phyloP scores from a whole-genome alignment of 164 flowering plant genomes.

The Tetracentron sinense region DNA sequence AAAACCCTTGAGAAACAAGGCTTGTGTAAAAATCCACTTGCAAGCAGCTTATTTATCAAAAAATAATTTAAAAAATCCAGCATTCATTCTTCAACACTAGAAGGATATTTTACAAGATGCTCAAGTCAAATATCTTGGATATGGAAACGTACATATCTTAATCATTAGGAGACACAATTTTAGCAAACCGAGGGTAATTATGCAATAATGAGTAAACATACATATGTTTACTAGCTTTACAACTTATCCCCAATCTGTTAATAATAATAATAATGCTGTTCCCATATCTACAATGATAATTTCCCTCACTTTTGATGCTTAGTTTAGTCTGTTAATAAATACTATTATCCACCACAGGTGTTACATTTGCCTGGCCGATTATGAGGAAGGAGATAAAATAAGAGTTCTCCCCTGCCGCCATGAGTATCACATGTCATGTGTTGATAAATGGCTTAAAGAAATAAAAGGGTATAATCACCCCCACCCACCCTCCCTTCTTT shows the following conservation, averaged over 20 bases:
- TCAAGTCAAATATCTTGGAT: not conserved
- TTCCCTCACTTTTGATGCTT: not conserved
- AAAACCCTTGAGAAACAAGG: too few species aligned
- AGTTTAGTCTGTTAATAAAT: not conserved
- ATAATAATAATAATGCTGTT: not conserved
- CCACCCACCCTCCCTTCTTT: not conserved
- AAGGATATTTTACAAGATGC: not conserved
- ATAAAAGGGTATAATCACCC: conserved; percentile 54
- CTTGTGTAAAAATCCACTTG: too few species aligned
- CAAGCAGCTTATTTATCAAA: too few species aligned
- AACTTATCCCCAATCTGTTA: too few species aligned
- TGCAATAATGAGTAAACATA: not conserved
- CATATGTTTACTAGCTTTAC: too few species aligned
- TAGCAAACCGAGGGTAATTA: not conserved
- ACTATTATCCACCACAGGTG: conserved; percentile 39
- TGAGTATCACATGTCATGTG: conserved; percentile 71
- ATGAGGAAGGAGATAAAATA: conserved; percentile 73
- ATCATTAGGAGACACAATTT: not conserved
- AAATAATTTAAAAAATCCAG: too few species aligned
- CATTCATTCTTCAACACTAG: not conserved
- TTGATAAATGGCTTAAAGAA: conserved; percentile 88
- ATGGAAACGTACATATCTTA: not conserved
- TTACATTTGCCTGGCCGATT: conserved; percentile 74
- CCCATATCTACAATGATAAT: not conserved
- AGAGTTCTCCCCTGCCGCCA: conserved; percentile 77